Evolutionary conservation across 176 grass and related monocot genomes (phyloP).

Genomic region (Juncus effusus): DNA sequence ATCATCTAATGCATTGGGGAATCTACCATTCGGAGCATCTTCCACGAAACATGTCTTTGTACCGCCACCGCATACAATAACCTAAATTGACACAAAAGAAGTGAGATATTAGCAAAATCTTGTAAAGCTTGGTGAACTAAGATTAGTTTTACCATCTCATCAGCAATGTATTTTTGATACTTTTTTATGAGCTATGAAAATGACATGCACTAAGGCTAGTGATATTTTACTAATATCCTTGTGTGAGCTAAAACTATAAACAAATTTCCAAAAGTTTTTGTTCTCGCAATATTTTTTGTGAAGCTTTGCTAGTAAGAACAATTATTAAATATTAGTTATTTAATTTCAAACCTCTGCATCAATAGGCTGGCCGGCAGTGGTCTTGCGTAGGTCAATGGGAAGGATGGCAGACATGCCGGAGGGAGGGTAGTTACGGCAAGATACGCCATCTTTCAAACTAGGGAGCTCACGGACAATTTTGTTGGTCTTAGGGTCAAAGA

Average conservation of each 20-base stretch:
- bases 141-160: no score
- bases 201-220: no score
- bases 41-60: slow-evolving; percentile 45
- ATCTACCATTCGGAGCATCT: slow-evolving; percentile 43
- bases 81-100: slow-evolving; percentile 19
- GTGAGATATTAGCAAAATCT: neutral
- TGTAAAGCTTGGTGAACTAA: no score
- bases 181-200: no score
- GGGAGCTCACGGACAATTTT: slow-evolving; percentile 62
- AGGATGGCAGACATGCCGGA: slow-evolving; percentile 74
- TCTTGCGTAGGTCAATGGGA: slow-evolving; percentile 57
- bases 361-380: slow-evolving; percentile 18
- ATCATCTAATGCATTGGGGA: slow-evolving; percentile 38
- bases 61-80: slow-evolving; percentile 71
- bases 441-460: slow-evolving; percentile 41
- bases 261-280: no score
- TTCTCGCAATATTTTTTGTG: no score
- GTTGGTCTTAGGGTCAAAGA: slow-evolving; percentile 39
- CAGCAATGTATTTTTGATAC: no score
- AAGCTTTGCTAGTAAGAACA: no score
- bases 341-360: slow-evolving; percentile 33
- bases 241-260: no score
- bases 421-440: slow-evolving; percentile 59
- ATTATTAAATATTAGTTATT: neutral
- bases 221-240: no score